Evolutionary conservation across 75 land plant species (phyloP).

Genomic region (Sequoiadendron giganteum): DNA sequence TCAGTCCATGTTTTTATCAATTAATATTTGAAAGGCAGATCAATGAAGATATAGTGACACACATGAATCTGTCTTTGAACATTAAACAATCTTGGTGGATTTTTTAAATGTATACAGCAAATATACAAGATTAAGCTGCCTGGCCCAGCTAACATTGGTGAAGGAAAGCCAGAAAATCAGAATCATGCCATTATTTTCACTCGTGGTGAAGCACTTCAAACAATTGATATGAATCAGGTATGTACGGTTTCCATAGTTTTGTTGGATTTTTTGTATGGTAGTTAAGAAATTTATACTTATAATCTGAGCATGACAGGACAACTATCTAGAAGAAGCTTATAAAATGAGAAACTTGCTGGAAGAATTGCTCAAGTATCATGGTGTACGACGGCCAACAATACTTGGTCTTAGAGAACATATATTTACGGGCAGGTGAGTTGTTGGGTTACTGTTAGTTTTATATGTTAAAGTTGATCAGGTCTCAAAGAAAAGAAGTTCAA

Average conservation of each 20-base stretch:
- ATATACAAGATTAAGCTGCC: conserved; percentile 95
- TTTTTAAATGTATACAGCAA: conserved; percentile 39
- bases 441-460: not conserved
- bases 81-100: not conserved
- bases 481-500: not conserved
- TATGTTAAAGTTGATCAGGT: not conserved
- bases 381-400: conserved; percentile 72
- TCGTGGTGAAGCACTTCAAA: conserved; percentile 91
- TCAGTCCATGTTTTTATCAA: not conserved
- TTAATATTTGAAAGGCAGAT: not conserved
- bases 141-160: conserved; percentile 78
- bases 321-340: conserved; percentile 94
- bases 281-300: conserved; percentile 3
- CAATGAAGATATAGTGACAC: not conserved
- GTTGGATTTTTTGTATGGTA: not conserved
- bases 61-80: not conserved
- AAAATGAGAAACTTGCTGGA: conserved; percentile 92
- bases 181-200: conserved; percentile 97
- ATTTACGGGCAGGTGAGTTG: conserved; percentile 86
- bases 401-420: conserved; percentile 93
- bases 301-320: conserved; percentile 52
- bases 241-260: not conserved
- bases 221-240: conserved; percentile 99
- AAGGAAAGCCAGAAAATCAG: conserved; percentile 98
- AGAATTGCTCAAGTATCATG: conserved; percentile 52